Evolutionary conservation across 192 early-diverging fungal species (phyloP), one percentile per base, ranked within the genome.

Genomic region (Coemansia sp.): DNA sequence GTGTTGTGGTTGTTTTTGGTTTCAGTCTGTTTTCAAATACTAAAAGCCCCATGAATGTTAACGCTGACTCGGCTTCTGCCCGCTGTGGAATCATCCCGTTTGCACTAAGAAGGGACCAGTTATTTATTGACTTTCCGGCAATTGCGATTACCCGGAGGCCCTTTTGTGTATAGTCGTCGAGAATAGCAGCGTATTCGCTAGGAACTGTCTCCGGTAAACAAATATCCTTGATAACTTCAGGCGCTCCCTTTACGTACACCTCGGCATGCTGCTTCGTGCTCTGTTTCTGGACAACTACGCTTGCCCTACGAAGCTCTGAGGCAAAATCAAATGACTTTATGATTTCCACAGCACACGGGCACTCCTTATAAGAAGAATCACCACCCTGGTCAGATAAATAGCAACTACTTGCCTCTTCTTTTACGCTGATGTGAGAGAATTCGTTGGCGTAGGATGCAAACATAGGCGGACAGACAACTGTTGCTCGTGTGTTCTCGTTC

Each of bases 1-100:
- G 87, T 0, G 92, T 90, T 2, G 74, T 64, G 0, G 86, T 75
- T 0, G 97, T 95, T 3, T 86, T 89, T 8, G 92, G 86, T 64
- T 99, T 99, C 23, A 98, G 72, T 77, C 94, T 92, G 87, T 99
- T 99, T 70, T 98, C 98, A 86, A 99, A 99, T 19, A 99, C 87
- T 23, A 99, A 88, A 66, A 99, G 94, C 0, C 95, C 96, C 59
- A 99, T 77, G 77, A 98, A 99, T 5, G 83, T 74, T 32, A 99
- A 68, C 23, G 88, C 84, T 6, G 74, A 73, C 73, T 99, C 98
- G 9, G 94, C 85, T 5, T 88, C 86, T 3, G 87, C 84, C n/a
- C 98, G 90, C 49, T 73, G 65, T 40, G 80, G 72, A 49, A 86
- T 76, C 26, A 86, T 85, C 3, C 91, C 77, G n/a, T 87, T 87